These are phyloP conservation scores for Cyberlindnera sargentensis DNA, from an alignment of 805 yeast species.

Conservation along the genomic window DNA sequence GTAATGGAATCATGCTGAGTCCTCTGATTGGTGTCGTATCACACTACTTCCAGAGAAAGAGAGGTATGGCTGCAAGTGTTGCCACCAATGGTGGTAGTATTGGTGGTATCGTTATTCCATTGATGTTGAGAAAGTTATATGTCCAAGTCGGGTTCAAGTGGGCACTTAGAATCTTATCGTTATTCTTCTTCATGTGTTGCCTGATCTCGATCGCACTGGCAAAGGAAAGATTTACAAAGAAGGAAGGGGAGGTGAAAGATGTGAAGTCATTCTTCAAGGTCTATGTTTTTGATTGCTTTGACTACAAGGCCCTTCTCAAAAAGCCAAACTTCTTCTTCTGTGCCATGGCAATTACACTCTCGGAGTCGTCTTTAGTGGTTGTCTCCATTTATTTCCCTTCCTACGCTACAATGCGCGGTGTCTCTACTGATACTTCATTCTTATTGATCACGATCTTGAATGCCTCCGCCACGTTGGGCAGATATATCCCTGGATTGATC, in stretches of 20 bases:
- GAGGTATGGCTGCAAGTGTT: constrained; percentile 50
- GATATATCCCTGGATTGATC: constrained; percentile 37
- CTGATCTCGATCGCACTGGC: constrained; percentile 30
- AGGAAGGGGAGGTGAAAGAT: constrained; percentile 2
- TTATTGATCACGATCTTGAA: constrained; percentile 40
- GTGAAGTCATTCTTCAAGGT: constrained; percentile 10
- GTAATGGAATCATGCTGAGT: constrained; percentile 52
- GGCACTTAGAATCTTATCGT: constrained; percentile 51
- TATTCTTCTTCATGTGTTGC: constrained; percentile 37
- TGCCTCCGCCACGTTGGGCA: constrained; percentile 39
- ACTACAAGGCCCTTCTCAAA: constrained; percentile 35
- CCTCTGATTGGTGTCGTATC: constrained; percentile 57
- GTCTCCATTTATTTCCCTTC: constrained; percentile 46
- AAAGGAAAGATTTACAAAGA: constrained; percentile 32
- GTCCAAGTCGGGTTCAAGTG: constrained; percentile 47
- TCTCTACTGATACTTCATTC: constrained; percentile 35
- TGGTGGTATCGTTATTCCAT: constrained; percentile 51
- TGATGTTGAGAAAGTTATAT: constrained; percentile 45
- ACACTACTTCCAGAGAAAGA: constrained; percentile 55
- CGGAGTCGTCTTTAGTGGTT: constrained; percentile 28
- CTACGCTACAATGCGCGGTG: constrained; percentile 43
- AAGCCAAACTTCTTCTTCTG: constrained; percentile 32
- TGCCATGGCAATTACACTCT: constrained; percentile 34
- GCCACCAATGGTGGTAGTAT: constrained; percentile 50
- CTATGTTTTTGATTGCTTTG: constrained; percentile 28